Evolutionary conservation across 495 filamentous ascomycete genomes (phyloP), one percentile per base, ranked within the genome.

Genomic region (Talaromyces liani): DNA sequence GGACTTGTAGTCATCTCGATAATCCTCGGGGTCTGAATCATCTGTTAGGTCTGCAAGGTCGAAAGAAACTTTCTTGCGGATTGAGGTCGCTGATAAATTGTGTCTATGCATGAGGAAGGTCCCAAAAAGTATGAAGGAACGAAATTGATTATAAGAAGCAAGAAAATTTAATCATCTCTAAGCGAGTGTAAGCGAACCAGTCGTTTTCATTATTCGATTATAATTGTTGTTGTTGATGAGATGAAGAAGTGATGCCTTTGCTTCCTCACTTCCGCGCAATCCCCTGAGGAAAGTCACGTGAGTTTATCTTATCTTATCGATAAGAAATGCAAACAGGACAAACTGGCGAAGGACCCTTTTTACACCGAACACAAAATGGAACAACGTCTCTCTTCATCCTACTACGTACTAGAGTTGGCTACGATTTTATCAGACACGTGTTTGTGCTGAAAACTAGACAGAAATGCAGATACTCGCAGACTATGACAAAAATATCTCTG

Each of bases 41-140:
- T 62, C 60, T 29, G 60, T 62, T 5, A 62, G n/a, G 29, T 62
- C 45, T 16, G 25, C 60, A 29, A 62, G 60, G 31, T 62, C 60
- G 60, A 62, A 62, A 29, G 60, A 62, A 36, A 62, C 60, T 62
- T 62, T 62, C 47, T 49, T 62, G 60, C 60, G 60, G 25, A 62
- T 31, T 5, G 60, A 62, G 12, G 60, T 51, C 25, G 60, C 60
- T 9, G 60, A 53, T n/a, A 47, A n/a, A n/a, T 47, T 49, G 20
- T 51, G 41, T 62, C 45, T 62, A 62, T 62, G 60, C 60, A 62
- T 62, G 45, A 18, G 60, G 60, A 33, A 9, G 25, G 47, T 25
- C 6, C 20, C 36, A 58, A 2, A 36, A n/a, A 29, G 12, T 16
- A 36, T 36, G 33, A 56, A 56, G 29, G 10, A 29, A 56, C 24